phyloP scores from a whole-genome alignment of 306 rosid species.

The Vigna hirtella region DNA sequence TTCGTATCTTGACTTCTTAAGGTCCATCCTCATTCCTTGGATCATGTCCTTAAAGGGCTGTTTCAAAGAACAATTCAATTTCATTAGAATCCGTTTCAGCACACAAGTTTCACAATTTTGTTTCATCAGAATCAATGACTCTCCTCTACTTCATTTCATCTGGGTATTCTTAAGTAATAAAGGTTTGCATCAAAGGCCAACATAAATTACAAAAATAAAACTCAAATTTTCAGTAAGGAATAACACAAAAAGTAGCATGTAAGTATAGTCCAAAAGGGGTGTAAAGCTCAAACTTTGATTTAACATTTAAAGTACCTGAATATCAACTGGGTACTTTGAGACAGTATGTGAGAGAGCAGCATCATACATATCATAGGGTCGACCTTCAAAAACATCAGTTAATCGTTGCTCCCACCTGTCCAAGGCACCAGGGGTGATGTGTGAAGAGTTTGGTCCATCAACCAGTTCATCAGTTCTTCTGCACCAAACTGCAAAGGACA shows the following conservation, averaged over 20 bases:
- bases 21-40: constrained; percentile 92
- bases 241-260: neutral
- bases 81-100: constrained; percentile 6
- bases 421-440: constrained; percentile 86
- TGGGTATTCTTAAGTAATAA: neutral
- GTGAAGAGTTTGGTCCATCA: constrained; percentile 97
- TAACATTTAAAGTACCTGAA: constrained; percentile 61
- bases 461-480: constrained; percentile 96
- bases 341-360: constrained; percentile 93
- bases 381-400: constrained; percentile 78
- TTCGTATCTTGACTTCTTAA: constrained; percentile 83
- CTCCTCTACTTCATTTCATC: neutral
- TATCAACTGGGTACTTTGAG: constrained; percentile 79
- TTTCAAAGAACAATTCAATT: constrained; percentile 34
- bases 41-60: constrained; percentile 98
- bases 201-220: neutral
- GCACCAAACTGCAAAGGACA: constrained; percentile 84
- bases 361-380: constrained; percentile 92
- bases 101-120: neutral
- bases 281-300: neutral
- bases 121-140: neutral
- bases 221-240: neutral
- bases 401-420: constrained; percentile 89
- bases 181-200: neutral
- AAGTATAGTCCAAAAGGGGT: neutral